Evolutionary conservation across 352 stramenopile genomes (phyloP), one percentile per base, ranked within the genome.

Genomic region (Phytophthora sansomeana): DNA sequence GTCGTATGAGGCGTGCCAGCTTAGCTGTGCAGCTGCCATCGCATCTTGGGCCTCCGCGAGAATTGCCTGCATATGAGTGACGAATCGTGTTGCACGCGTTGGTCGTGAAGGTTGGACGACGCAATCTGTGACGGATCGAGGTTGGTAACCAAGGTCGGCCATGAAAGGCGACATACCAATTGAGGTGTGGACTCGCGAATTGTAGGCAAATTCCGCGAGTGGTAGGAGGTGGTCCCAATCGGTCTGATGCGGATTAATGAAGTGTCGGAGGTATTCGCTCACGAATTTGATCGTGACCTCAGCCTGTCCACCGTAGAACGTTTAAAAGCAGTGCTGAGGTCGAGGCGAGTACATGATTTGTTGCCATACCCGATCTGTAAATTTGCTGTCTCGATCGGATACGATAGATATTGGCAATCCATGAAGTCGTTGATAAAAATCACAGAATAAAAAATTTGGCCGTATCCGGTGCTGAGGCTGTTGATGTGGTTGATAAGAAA

Each of bases 241-340:
- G 9, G 24, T 38, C 5, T 58, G 36, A 6, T 51, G 44, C 0
- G 26, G 16, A 32, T 46, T 33, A 3, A 64, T 7, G 28, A 58
- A 57, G 35, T 63, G 35, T 0, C 35, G 24, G 16, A 58, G 16
- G 42, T 58, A 57, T 8, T 64, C 57, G 9, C 11, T 29, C 4
- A 57, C 16, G 9, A 58, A 35, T 19, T 38, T 51, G 29, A 38
- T 71, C 0, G 63, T 62, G 5, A 47, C 49, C 6, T 71, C 55
- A 4, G 63, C 50, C 29, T 71, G 63, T 10, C 42, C 48, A 38
- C 65, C 42, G 6, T 71, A 14, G 47, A 66, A 2, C 55, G 55
- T 36, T 58, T 43, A 43, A 71, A 66, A 6, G 63, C 41, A 2
- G 46, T 62, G 5, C 55, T 72, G 6, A 58, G 43, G 11, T 53